Base-by-base conservation (phyloP, 495 filamentous ascomycete genomes). In the Thermochaetoides thermophila region DNA sequence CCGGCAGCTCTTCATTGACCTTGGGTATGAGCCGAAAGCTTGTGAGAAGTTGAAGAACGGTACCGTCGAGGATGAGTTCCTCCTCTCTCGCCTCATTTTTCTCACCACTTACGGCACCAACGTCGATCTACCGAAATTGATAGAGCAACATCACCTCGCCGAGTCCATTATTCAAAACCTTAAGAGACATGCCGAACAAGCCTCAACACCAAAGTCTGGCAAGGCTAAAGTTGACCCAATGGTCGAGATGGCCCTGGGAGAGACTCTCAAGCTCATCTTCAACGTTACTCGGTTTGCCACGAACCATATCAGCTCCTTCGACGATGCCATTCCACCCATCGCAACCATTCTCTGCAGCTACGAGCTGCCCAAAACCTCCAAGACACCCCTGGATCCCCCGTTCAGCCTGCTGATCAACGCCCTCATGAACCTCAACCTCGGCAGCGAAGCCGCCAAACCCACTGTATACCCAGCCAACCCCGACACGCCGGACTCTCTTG, bases 211-310 rank as follows among this genome's bases (percentile, higher is more conserved):
- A 15, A 21, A 35, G 36, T 37, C 42, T 43, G 18, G 17, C n/a
- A 55, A 38, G 23, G 36, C 43, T 18, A 50, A 52, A 19, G 46
- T 61, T 4, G 52, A 73, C 17, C 68, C 77, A 3, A 81, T 84
- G 64, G 76, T 79, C 35, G 71, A 76, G 39, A 69, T 87, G 65
- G 86, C 84, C 6, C 61, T 97, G 4, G 68, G 61, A 1, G 91
- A 97, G 48, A 84, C 76, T 1, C 57, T 91, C 9, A 94, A 95
- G 48, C 63, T 97, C 27, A 55, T 93, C 5, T 97, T 91, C 60
- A 95, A 94, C 52, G 57, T 94, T 24, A 77, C 74, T 4, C 74
- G 32, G 2, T 43, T 46, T 20, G 40, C 38, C 23, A 33, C 84
- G 4, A 60, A 73, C 32, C 60, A 76, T 9, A 48, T 61, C 15